Evolutionary conservation across 2,329 filamentous ascomycete species (phyloP).

Genomic region (Penicillium corylophilum): DNA sequence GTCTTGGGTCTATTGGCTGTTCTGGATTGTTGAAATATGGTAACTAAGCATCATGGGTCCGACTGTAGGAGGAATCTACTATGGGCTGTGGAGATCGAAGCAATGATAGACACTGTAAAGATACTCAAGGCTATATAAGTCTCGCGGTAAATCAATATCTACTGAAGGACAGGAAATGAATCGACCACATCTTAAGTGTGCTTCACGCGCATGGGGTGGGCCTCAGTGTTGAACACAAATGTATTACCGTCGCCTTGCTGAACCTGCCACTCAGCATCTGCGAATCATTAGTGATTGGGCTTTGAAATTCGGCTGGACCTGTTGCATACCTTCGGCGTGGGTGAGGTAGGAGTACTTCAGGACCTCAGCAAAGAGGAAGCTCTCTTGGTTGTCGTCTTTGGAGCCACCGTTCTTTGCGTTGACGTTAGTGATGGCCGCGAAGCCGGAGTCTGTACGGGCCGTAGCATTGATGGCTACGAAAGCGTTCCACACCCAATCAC

Average conservation of each 20-base stretch:
- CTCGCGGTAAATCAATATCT: not conserved
- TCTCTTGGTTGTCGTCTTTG: slow-evolving; percentile 73
- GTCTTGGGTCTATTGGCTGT: too few species aligned
- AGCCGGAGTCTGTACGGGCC: slow-evolving; percentile 65
- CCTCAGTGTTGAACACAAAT: slow-evolving; percentile 66
- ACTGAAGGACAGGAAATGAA: not conserved
- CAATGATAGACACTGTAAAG: slow-evolving; percentile 1
- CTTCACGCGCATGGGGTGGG: slow-evolving; percentile 51
- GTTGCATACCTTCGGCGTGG: slow-evolving; percentile 47
- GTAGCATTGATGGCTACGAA: slow-evolving; percentile 67
- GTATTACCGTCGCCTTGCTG: slow-evolving; percentile 48
- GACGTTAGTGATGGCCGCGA: slow-evolving; percentile 65
- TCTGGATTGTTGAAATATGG: too few species aligned
- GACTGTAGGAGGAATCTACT: too few species aligned
- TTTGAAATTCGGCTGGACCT: not conserved
- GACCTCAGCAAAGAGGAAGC: slow-evolving; percentile 84
- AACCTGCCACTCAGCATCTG: slow-evolving; percentile 61
- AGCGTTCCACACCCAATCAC: slow-evolving; percentile 80
- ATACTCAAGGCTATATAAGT: not conserved
- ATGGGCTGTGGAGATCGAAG: not conserved
- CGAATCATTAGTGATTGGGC: slow-evolving; percentile 12
- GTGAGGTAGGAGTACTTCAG: slow-evolving; percentile 81
- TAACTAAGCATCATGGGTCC: too few species aligned
- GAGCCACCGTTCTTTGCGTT: slow-evolving; percentile 61
- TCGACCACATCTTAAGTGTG: slow-evolving; percentile 4